These are phyloP conservation scores for Chlamydomonas asymmetrica DNA, from an alignment of 139 green algal species.

Conservation along the genomic window DNA sequence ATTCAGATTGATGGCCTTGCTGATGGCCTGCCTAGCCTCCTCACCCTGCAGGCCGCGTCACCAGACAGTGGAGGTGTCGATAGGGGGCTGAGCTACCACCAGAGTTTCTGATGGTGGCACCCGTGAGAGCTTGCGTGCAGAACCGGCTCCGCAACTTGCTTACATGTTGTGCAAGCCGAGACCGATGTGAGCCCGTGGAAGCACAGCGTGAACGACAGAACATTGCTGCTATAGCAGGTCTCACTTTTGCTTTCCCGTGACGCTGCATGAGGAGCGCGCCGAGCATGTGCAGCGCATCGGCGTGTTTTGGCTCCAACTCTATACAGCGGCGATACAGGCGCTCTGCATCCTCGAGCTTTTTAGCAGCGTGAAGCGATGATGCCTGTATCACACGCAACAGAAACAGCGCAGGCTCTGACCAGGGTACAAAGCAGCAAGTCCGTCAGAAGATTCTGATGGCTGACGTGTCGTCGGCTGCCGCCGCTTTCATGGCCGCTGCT, in stretches of 20 bases:
- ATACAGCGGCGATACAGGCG: no score
- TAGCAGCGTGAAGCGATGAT: no score
- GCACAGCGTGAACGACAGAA: background rate
- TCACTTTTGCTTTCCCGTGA: slow-evolving; percentile 25
- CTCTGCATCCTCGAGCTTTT: no score
- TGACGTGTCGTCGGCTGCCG: no score
- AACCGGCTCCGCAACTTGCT: background rate
- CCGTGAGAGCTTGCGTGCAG: background rate
- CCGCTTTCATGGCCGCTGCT: no score
- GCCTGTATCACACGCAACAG: no score
- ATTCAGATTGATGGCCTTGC: slow-evolving; percentile 8
- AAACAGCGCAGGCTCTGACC: no score
- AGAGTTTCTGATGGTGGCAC: background rate
- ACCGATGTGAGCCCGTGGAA: background rate
- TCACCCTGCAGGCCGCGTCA: slow-evolving; percentile 1
- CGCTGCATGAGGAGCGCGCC: slow-evolving; percentile 33
- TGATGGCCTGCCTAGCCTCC: slow-evolving; percentile 17
- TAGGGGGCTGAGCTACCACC: background rate
- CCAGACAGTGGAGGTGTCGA: no score
- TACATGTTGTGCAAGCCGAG: background rate
- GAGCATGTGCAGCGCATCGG: slow-evolving; percentile 30
- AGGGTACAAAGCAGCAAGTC: no score
- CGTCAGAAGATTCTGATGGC: no score
- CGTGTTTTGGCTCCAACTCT: slow-evolving; percentile 34
- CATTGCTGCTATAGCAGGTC: background rate